Conservation (phyloP, 2,329 filamentous ascomycete species). For the Lojkania enalia region DNA sequence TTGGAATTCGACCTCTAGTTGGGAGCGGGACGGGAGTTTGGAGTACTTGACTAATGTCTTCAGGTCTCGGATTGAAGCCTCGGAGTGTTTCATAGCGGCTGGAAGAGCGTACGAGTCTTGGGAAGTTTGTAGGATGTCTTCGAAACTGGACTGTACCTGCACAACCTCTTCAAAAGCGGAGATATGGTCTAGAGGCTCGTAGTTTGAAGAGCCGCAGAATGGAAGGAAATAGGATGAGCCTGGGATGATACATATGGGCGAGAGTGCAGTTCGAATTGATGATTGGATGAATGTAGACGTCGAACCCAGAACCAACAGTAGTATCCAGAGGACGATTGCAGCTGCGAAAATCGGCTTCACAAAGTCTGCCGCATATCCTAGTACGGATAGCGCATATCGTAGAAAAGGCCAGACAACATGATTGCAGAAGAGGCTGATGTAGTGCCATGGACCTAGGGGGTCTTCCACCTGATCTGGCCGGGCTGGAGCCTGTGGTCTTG, state of each 20-base stretch:
- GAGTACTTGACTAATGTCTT: slow-evolving; percentile 73
- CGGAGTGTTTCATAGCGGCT: slow-evolving; percentile 77
- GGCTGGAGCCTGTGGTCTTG: not conserved
- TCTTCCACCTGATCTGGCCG: slow-evolving; percentile 11
- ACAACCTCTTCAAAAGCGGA: slow-evolving; percentile 75
- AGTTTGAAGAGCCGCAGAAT: slow-evolving; percentile 56
- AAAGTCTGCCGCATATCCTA: slow-evolving; percentile 63
- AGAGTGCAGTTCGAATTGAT: slow-evolving; percentile 65
- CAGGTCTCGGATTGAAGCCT: slow-evolving; percentile 73
- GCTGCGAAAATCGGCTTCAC: slow-evolving; percentile 65
- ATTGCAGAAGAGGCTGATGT: slow-evolving; percentile 33
- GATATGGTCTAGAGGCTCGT: slow-evolving; percentile 28
- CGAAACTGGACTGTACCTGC: slow-evolving; percentile 73
- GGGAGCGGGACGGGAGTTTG: slow-evolving; percentile 66
- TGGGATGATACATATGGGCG: slow-evolving; percentile 71
- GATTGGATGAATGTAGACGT: slow-evolving; percentile 61
- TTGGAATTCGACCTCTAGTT: slow-evolving; percentile 75
- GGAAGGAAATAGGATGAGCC: slow-evolving; percentile 65
- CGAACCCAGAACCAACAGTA: slow-evolving; percentile 60
- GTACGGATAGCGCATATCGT: slow-evolving; percentile 58
- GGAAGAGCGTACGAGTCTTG: slow-evolving; percentile 69
- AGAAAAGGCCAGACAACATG: slow-evolving; percentile 42
- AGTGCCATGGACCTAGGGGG: slow-evolving; percentile 25
- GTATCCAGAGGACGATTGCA: slow-evolving; percentile 57
- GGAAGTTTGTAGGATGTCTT: slow-evolving; percentile 71